Base-by-base conservation (phyloP, 202 grass and related monocot species). In the Panicum virgatum region DNA sequence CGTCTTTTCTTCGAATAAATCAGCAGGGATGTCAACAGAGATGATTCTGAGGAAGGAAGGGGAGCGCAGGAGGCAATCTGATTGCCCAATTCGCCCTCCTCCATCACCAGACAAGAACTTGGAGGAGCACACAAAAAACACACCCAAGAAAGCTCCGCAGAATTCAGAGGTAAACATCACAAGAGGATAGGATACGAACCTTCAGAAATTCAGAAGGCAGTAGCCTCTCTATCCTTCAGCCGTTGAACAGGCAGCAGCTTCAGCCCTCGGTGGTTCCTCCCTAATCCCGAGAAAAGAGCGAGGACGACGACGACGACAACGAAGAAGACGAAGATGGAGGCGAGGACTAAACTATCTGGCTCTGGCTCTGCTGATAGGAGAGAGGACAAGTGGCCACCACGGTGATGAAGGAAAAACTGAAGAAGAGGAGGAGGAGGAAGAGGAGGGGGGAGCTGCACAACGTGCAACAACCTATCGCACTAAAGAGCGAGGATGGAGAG, bases 371-470 rank as follows among this genome's bases (percentile, higher is more conserved):
- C 18, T 64, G 13, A 39, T 9, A 44, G 34, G 45, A 77, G 38
- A 53, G 46, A n/a, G 38, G 42, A 58, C 77, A 76, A 62, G 51
- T 84, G 53, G 69, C 43, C 57, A 57, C 68, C 12, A 20, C 3
- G 48, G 38, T 46, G 46, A 5, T 71, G 66, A 45, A n/a, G 36
- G 37, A 36, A 58, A 80, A 80, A 38, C 5, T 19, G n/a, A n/a
- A n/a, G 38, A 3, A 27, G 26, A 36, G 12, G 19, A 29, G 45
- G 60, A n/a, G n/a, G 1, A n/a, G n/a, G n/a, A n/a, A n/a, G n/a
- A n/a, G 7, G 22, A 5, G n/a, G n/a, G n/a, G n/a, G n/a, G n/a
- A n/a, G 72, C 36, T 62, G 40, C 36, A 67, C 45, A 66, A 66
- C 60, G 25, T 32, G 51, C 46, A 34, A 45, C 38, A 43, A 60